Evolutionary conservation across 768 basidiomycete genomes (phyloP).

Genomic region (Lactarius hengduanensis): DNA sequence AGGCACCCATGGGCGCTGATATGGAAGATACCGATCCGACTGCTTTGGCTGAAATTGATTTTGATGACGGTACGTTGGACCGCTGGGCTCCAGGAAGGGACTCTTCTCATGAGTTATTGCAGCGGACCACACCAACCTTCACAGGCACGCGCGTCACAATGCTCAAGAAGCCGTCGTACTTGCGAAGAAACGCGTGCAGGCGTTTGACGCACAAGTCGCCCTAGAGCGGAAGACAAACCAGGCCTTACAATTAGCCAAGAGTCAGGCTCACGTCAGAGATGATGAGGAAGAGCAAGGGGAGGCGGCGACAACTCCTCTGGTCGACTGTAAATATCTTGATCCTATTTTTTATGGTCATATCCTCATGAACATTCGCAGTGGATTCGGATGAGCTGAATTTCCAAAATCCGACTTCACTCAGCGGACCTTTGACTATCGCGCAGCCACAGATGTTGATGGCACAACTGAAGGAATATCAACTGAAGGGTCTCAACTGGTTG

Average conservation of each 20-base stretch:
- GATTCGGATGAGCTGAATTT: conserved; percentile 98
- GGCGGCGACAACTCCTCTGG: conserved; percentile 46
- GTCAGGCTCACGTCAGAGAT: conserved; percentile 44
- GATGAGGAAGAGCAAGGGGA: conserved; percentile 39
- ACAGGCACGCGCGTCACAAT: conserved; percentile 80
- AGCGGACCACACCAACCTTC: conserved; percentile 89
- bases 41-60: conserved; percentile 74
- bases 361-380: conserved; percentile 45
- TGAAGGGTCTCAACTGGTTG: conserved; percentile 98
- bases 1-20: conserved; percentile 56
- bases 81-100: conserved; percentile 4
- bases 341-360: neutral
- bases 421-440: conserved; percentile 76
- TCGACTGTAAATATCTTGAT: conserved; percentile 61
- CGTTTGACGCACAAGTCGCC: conserved; percentile 84
- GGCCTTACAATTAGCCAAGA: conserved; percentile 66
- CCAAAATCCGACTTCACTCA: conserved; percentile 94
- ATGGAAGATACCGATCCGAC: conserved; percentile 52
- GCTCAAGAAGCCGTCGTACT: conserved; percentile 85
- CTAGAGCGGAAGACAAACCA: conserved; percentile 80
- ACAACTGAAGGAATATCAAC: conserved; percentile 95
- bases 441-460: conserved; percentile 98
- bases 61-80: conserved; percentile 73
- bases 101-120: conserved; percentile 14
- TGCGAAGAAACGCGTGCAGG: conserved; percentile 74